These are phyloP conservation scores for Lichenothelia convexa DNA, from an alignment of 495 filamentous ascomycete species.

Conservation along the genomic window DNA sequence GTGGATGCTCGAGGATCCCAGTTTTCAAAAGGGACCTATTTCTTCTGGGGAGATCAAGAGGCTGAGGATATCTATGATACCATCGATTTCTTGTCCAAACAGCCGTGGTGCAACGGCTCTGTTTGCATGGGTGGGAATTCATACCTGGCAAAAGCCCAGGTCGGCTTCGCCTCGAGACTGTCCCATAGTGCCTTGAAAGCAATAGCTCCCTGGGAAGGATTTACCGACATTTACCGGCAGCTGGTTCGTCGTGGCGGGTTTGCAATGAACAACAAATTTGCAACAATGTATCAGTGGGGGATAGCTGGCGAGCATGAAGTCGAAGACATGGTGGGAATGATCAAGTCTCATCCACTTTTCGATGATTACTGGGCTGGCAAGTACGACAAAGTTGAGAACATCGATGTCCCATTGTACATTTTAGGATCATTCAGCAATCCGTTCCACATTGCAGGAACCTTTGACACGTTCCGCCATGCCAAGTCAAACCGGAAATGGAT, in stretches of 20 bases:
- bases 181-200: no score
- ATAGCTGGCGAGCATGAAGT: no score
- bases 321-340: slow-evolving; percentile 4
- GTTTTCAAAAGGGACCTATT: slow-evolving; percentile 22
- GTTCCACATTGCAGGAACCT: slow-evolving; percentile 1
- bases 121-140: slow-evolving; percentile 30
- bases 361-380: slow-evolving; percentile 7
- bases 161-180: no score
- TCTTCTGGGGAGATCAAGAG: slow-evolving; percentile 27
- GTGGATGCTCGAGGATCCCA: slow-evolving; percentile 26
- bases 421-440: background rate
- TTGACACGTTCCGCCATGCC: background rate
- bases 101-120: slow-evolving; percentile 28
- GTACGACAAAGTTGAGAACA: background rate
- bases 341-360: background rate
- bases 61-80: slow-evolving; percentile 28
- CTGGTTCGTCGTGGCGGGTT: slow-evolving; percentile 21
- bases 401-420: slow-evolving; percentile 3
- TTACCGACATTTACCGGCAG: slow-evolving; percentile 27
- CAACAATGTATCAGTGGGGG: no score
- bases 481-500: slow-evolving; percentile 1
- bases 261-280: no score
- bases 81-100: slow-evolving; percentile 23
- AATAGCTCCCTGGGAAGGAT: slow-evolving; percentile 31
- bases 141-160: slow-evolving; percentile 20